Percentiles rank a stretch among this genome's conserved stretches.
These are phyloP conservation scores for Asparagopsis taxiformis DNA, from an alignment of 31 red algal species.

Conservation along the genomic window DNA sequence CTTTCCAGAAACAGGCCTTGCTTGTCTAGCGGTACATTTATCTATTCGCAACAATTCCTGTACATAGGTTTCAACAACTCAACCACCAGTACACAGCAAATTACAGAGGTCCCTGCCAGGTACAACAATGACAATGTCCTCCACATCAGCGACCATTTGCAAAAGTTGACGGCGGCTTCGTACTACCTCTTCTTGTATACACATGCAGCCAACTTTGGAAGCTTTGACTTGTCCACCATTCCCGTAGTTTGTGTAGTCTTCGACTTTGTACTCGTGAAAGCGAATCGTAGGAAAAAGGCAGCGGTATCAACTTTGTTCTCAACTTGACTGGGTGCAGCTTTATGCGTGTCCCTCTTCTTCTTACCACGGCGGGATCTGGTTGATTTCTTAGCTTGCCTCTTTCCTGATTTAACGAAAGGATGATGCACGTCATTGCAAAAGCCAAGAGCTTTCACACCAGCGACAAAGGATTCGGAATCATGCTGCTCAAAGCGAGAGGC, in stretches of 20 bases:
- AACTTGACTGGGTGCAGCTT: background rate
- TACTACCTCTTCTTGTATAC: slow-evolving; percentile 62
- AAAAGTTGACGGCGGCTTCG: no score
- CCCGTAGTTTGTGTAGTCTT: background rate
- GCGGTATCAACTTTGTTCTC: background rate
- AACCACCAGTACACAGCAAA: no score
- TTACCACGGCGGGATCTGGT: background rate
- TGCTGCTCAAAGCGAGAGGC: slow-evolving; percentile 71
- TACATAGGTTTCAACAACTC: no score
- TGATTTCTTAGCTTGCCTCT: slow-evolving; percentile 1
- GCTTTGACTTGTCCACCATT: background rate
- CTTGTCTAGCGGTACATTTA: no score
- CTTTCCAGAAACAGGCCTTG: no score
- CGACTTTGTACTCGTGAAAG: slow-evolving; percentile 23
- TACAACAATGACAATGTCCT: no score
- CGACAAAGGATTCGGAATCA: slow-evolving; percentile 37
- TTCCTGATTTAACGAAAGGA: slow-evolving; percentile 16
- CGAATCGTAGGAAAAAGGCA: slow-evolving; percentile 34
- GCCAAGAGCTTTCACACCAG: slow-evolving; percentile 49
- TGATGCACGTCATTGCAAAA: slow-evolving; percentile 45
- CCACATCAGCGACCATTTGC: no score
- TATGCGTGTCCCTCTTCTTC: slow-evolving; percentile 11
- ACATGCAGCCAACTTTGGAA: slow-evolving; percentile 42
- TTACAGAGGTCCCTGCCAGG: no score
- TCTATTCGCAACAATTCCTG: no score